Evolutionary conservation across 2,329 filamentous ascomycete species (phyloP), one percentile per base, ranked within the genome.

Genomic region (Cadophora luteo-olivacea): DNA sequence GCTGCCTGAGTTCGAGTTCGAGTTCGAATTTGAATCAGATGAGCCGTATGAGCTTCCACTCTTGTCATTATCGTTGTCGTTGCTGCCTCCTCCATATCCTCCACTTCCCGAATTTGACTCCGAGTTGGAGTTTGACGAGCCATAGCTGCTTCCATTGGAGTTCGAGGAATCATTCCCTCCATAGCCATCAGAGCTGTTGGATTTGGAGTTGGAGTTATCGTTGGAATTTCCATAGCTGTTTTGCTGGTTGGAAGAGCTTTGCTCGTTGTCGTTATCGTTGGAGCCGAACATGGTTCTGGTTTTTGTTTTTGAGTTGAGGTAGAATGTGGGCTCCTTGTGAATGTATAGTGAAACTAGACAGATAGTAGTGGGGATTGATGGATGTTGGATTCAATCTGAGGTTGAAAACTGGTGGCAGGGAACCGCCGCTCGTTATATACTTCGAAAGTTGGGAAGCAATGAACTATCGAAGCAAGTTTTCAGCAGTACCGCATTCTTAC

Each of bases 211-310:
- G 33, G 33, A 36, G 11, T 36, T 36, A 11, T 5, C 4, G 57
- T 29, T 16, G 19, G 36, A 41, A 24, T 29, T 45, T 25, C 41
- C 64, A 29, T 65, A 61, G 64, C 64, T 65, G 32, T 36, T 38
- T 32, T 65, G 36, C 25, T 60, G 54, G 16, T 51, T 36, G 29
- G 38, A 52, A 3, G 38, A 41, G 19, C 55, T 41, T 38, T 49
- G 64, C 22, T 65, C 25, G 38, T 58, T 49, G 16, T 63, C 41
- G 65, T 67, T 67, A 36, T 67, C 36, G 58, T 45, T 57, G 38
- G 65, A 67, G 65, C 65, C 65, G 65, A 67, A 67, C 65, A 67
- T 67, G 38, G 19, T 67, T 48, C 22, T 25, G 51, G 24, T 57
- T 63, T 8, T 12, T 63, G 3, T 12, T 11, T 36, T 36, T 5